A percentile compares a stretch with the other conserved stretches of the same genome.
Evolutionary conservation across 2,329 filamentous ascomycete genomes (phyloP).

Genomic region (Cryoendolithus antarcticus): DNA sequence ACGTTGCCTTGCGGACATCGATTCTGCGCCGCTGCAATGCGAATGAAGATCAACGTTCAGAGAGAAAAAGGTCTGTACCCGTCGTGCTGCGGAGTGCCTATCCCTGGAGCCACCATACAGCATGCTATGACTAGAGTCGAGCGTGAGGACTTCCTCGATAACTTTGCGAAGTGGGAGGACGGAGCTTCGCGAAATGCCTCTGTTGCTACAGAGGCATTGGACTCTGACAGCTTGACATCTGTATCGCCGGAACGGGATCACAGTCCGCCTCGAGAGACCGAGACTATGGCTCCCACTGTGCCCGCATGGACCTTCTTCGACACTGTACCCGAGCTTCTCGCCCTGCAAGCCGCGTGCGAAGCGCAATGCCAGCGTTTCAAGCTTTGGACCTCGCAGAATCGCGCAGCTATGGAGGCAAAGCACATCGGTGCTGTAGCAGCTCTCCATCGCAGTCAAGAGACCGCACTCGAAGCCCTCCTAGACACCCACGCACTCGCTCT

Average conservation of each 20-base stretch:
- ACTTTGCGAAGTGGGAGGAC: conserved; percentile 21
- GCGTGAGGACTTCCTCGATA: conserved; percentile 22
- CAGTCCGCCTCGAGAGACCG: conserved; percentile 1
- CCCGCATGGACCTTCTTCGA: conserved; percentile 13
- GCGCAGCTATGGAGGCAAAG: conserved; percentile 10
- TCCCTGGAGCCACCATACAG: conserved; percentile 27
- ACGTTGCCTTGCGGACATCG: conserved; percentile 23
- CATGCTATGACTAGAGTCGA: conserved; percentile 27
- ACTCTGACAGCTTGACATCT: not conserved
- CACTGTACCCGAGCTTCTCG: conserved; percentile 15
- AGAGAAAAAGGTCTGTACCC: conserved; percentile 23
- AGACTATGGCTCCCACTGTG: conserved; percentile 3
- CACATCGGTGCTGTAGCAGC: conserved; percentile 10
- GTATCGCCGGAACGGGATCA: not conserved
- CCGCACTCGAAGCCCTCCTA: conserved; percentile 13
- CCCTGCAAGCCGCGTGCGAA: conserved; percentile 8
- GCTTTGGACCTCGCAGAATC: conserved; percentile 14
- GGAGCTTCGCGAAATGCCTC: conserved; percentile 8
- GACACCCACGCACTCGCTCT: conserved; percentile 27
- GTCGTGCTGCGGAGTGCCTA: conserved; percentile 28
- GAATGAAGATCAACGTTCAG: conserved; percentile 23
- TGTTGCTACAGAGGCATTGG: not conserved
- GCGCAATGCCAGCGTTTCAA: conserved; percentile 20
- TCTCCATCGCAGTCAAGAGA: conserved; percentile 11
- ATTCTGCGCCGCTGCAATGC: conserved; percentile 21